Evolutionary conservation across 257 asterid species (phyloP).

Genomic region (Primulina huaijiensis): DNA sequence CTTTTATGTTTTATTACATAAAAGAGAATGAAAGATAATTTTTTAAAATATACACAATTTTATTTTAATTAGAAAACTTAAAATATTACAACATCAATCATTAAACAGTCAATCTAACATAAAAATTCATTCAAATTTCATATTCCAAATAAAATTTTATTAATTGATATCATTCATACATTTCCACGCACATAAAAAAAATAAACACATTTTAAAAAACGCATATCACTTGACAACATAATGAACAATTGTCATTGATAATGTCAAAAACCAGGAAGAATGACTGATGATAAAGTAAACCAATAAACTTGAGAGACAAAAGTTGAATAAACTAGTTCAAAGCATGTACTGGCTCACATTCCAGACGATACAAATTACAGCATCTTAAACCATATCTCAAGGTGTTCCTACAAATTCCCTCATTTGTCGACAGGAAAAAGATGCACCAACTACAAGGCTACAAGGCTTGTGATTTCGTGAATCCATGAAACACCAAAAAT

Average conservation of each 20-base stretch:
- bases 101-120: background rate
- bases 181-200: too few species aligned
- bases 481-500: background rate
- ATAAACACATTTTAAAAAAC: background rate
- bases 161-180: too few species aligned
- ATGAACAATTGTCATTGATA: background rate
- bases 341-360: background rate
- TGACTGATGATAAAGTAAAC: background rate
- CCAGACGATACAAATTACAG: background rate
- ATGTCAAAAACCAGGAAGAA: background rate
- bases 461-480: background rate
- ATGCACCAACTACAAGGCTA: conserved; percentile 1
- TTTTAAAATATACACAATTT: too few species aligned
- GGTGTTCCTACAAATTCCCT: background rate
- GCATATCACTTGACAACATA: background rate
- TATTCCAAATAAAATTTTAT: too few species aligned
- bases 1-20: too few species aligned
- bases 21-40: too few species aligned
- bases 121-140: too few species aligned
- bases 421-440: background rate
- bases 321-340: background rate
- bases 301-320: too few species aligned
- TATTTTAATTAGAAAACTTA: too few species aligned
- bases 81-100: background rate
- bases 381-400: background rate